Evolutionary conservation across 176 grass and related monocot genomes (phyloP), one percentile per base, ranked within the genome.

Genomic region (Chloris gayana): DNA sequence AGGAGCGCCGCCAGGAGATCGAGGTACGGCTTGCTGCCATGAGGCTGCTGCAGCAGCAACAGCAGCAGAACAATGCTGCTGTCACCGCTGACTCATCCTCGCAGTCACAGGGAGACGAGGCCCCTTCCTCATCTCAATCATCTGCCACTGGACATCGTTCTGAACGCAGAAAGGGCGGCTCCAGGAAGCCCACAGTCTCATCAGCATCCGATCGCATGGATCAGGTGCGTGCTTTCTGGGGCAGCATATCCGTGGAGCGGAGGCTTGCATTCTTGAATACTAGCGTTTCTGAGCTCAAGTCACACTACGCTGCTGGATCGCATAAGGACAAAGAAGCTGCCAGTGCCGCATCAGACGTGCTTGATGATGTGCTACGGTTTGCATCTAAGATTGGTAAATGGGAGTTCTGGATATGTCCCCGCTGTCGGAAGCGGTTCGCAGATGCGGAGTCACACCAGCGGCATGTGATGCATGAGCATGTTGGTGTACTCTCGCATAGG

Each of bases 1-100:
- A 99, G 25, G 96, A 99, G 81, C 90, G 90, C 49, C 92, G 96
- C 73, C 92, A 93, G 89, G 96, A 98, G 86, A 95, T 98, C 61
- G 96, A 98, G 84, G 92, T 91, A 65, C 88, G 90, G 7, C 77
- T 98, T 5, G 88, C 92, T 14, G 96, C 88, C 0, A 80, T 91
- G 22, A 85, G 78, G 50, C 72, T 98, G 19, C 32, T 98, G 18
- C 90, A 98, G 78, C 92, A 98, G 65, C 90, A 91, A 63, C 41
- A 77, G 74, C 58, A 83, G 82, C 68, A 82, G 73, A 54, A 72
- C 85, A 78, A 80, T 70, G 81, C 53, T 2, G 25, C 31, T 4
- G 17, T 59, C 53, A 5, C 41, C 24, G 24, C 72, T 7, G 24
- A 67, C 29, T 65, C 77, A 24, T 63, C 66, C 11, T 59, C 61